Conservation (phyloP, 768 basidiomycete genomes). For the Hirschioporus abietinus region DNA sequence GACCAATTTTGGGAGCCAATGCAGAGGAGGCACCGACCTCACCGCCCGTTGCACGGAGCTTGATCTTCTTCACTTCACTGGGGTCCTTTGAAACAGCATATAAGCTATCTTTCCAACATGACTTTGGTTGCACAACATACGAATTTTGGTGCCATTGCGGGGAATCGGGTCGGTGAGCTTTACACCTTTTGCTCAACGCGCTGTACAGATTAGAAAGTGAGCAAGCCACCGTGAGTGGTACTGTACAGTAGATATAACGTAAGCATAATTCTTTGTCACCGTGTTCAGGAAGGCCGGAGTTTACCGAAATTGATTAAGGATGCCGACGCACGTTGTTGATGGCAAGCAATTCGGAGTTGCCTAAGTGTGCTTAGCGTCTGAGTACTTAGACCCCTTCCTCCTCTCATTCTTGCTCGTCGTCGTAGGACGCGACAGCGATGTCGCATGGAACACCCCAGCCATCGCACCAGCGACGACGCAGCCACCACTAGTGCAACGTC, state of each 20-base stretch:
- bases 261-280: conserved; percentile 12
- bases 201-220: conserved; percentile 23
- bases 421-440: conserved; percentile 3
- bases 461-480: conserved; percentile 38
- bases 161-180: conserved; percentile 20
- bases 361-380: background rate
- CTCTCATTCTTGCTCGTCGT: background rate
- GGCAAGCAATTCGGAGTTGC: too few species aligned
- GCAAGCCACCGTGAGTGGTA: conserved; percentile 43
- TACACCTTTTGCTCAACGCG: background rate
- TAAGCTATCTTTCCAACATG: conserved; percentile 1
- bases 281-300: background rate
- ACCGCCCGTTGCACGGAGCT: conserved; percentile 97
- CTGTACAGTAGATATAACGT: conserved; percentile 42
- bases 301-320: background rate
- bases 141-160: conserved; percentile 74
- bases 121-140: conserved; percentile 33
- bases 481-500: background rate
- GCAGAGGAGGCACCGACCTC: conserved; percentile 99
- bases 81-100: conserved; percentile 64
- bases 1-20: conserved; percentile 99
- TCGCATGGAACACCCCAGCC: conserved; percentile 39
- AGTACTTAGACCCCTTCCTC: conserved; percentile 2
- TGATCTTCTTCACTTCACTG: conserved; percentile 97
- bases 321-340: conserved; percentile 1